Conservation (phyloP, 805 yeast genomes). For the Myxozyma sirexii region DNA sequence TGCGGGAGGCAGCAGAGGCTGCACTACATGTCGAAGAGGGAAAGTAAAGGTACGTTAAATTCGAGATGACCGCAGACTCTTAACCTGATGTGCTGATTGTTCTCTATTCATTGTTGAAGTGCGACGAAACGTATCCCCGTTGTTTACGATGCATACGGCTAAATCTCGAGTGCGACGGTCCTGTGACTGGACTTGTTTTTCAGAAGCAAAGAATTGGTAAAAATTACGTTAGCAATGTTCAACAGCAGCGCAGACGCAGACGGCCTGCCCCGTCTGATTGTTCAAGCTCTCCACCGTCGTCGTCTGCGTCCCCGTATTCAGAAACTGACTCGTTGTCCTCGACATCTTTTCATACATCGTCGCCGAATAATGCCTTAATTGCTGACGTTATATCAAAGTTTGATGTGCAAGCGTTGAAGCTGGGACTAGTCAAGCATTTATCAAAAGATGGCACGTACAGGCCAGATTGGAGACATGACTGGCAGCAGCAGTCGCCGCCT, state of each 20-base stretch:
- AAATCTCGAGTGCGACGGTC: conserved; percentile 1
- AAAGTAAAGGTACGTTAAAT: conserved; percentile 1
- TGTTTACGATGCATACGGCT: neutral
- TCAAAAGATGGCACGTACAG: too few relatives aligned
- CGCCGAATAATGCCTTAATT: too few relatives aligned
- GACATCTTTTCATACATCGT: too few relatives aligned
- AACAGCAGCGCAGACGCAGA: neutral
- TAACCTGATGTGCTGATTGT: neutral
- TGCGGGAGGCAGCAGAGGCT: conserved; percentile 17
- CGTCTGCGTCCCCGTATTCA: neutral
- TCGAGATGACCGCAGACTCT: neutral
- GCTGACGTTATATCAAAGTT: too few relatives aligned
- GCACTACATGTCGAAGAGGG: conserved; percentile 6
- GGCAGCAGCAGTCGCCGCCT: neutral
- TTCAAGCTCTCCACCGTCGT: neutral
- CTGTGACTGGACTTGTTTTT: neutral
- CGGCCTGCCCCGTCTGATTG: neutral
- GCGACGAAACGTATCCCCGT: neutral
- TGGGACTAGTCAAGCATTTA: too few relatives aligned
- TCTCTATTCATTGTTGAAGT: neutral
- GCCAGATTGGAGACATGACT: too few relatives aligned
- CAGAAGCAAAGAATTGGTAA: neutral
- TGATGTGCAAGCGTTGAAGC: too few relatives aligned
- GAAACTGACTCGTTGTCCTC: too few relatives aligned
- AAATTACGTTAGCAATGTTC: neutral